Evolutionary conservation across 257 asterid species (phyloP).

Genomic region (Ehretia macrophylla): DNA sequence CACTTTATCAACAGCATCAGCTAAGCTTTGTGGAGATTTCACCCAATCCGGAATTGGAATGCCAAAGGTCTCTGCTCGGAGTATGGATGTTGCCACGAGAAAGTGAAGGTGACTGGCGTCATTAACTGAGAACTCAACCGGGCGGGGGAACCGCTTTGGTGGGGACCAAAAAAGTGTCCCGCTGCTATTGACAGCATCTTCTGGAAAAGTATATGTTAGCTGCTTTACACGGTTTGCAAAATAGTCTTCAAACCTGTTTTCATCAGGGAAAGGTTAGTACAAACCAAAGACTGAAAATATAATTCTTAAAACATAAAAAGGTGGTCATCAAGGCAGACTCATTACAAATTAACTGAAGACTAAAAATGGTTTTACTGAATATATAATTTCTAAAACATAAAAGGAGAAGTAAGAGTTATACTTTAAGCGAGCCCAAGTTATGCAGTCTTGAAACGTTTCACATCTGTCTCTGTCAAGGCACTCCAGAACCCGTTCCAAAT

Average conservation of each 20-base stretch:
- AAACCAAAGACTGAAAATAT: not conserved
- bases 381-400: not conserved
- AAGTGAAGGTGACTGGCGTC: conserved; percentile 35
- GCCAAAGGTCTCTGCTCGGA: conserved; percentile 42
- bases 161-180: conserved; percentile 47
- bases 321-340: not conserved
- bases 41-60: conserved; percentile 41
- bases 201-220: conserved; percentile 40
- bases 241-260: conserved; percentile 43
- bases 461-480: conserved; percentile 39
- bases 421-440: conserved; percentile 44
- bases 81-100: conserved; percentile 26
- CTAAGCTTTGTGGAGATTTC: conserved; percentile 21
- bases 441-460: conserved; percentile 38
- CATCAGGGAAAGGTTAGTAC: not conserved
- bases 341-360: not conserved
- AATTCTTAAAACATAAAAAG: not conserved
- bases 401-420: conserved; percentile 6
- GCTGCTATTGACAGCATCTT: conserved; percentile 36
- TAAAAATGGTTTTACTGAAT: no score
- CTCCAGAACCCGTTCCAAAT: conserved; percentile 33
- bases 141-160: conserved; percentile 40
- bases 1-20: conserved; percentile 36
- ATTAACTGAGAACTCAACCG: conserved; percentile 28
- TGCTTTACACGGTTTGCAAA: conserved; percentile 36